Conservation (phyloP, 78 protist species). For the Thecamonas trahens region DNA sequence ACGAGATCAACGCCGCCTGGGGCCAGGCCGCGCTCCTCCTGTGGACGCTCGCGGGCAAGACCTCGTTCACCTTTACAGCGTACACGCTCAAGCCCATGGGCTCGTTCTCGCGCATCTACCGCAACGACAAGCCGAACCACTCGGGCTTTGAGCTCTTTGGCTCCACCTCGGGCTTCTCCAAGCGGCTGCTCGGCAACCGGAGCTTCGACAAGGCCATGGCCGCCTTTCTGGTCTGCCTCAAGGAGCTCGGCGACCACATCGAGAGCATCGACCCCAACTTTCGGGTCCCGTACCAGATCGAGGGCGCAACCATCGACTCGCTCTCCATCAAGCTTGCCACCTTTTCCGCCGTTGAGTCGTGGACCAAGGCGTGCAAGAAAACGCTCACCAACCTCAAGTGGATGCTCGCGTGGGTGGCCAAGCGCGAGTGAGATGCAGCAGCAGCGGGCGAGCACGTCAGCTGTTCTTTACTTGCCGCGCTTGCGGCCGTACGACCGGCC, state of each 20-base stretch:
- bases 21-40: slow-evolving; percentile 74
- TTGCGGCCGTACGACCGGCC: too few species aligned
- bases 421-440: slow-evolving; percentile 36
- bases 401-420: slow-evolving; percentile 53
- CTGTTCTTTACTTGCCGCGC: too few species aligned
- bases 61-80: slow-evolving; percentile 21
- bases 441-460: too few species aligned
- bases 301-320: slow-evolving; percentile 50
- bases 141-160: slow-evolving; percentile 1
- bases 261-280: slow-evolving; percentile 24
- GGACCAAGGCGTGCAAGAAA: slow-evolving; percentile 76
- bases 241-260: slow-evolving; percentile 38
- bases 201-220: slow-evolving; percentile 75
- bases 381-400: slow-evolving; percentile 73
- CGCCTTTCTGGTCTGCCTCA: slow-evolving; percentile 63
- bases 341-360: slow-evolving; percentile 55
- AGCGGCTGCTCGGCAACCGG: not conserved
- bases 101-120: slow-evolving; percentile 29
- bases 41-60: slow-evolving; percentile 44
- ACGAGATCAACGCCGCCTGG: slow-evolving; percentile 88
- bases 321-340: slow-evolving; percentile 31
- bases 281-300: slow-evolving; percentile 54
- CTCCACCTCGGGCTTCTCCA: not conserved
- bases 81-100: slow-evolving; percentile 44
- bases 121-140: not conserved